A percentile compares a stretch with the other conserved stretches of the same genome.
phyloP scores from a whole-genome alignment of 768 basidiomycete genomes.

The Coprinopsis marcescibilis region DNA sequence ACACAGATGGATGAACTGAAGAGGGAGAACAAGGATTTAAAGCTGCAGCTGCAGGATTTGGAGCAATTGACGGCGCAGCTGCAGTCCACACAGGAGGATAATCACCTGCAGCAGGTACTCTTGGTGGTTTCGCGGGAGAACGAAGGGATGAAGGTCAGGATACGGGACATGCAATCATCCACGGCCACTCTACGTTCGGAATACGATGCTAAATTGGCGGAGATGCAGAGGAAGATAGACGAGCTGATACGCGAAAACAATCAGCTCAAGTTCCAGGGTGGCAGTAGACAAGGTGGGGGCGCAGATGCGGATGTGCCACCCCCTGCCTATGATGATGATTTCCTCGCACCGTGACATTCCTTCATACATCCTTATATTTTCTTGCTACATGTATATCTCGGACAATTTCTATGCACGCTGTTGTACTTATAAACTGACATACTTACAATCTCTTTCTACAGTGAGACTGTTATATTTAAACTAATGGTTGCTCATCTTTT shows the following conservation, averaged over 20 bases:
- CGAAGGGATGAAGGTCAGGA: constrained; percentile 26
- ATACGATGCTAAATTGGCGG: constrained; percentile 18
- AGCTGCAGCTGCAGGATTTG: constrained; percentile 25
- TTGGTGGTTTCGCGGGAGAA: constrained; percentile 30
- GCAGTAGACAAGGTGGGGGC: constrained; percentile 7
- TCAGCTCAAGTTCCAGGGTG: constrained; percentile 17
- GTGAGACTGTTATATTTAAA: too few relatives aligned
- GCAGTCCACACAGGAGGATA: constrained; percentile 24
- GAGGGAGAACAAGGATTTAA: constrained; percentile 28
- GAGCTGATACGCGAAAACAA: constrained; percentile 23
- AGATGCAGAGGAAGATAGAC: constrained; percentile 23
- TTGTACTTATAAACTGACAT: too few relatives aligned
- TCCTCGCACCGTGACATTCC: constrained; percentile 6
- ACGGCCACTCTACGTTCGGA: constrained; percentile 16
- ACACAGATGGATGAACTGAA: constrained; percentile 26
- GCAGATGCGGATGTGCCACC: constrained; percentile 25
- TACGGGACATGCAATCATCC: constrained; percentile 22
- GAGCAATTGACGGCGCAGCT: constrained; percentile 26
- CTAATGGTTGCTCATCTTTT: too few relatives aligned
- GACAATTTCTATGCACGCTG: too few relatives aligned
- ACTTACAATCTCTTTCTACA: too few relatives aligned
- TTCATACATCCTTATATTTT: too few relatives aligned
- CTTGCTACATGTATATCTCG: too few relatives aligned
- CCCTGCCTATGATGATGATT: constrained; percentile 28
- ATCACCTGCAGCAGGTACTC: constrained; percentile 19